Evolutionary conservation across 1,139 yeast species (phyloP), one percentile per base, ranked within the genome.

Genomic region (Candida labiduridarum): DNA sequence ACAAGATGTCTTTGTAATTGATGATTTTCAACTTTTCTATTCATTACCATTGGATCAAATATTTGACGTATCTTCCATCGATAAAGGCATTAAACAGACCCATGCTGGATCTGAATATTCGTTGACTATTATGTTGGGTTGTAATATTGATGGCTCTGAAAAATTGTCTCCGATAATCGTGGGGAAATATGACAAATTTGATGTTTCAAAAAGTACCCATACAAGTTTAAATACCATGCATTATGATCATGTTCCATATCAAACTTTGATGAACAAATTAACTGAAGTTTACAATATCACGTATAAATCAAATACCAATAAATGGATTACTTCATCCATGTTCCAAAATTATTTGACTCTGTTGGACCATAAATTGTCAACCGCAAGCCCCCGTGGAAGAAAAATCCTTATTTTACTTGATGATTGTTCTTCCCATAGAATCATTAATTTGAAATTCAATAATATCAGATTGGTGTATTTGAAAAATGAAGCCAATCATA

Each of bases 281-380:
- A 77, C 84, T 0, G 78, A 77, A 44, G 72, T 71, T 33, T 82
- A 82, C 60, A 79, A 80, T 27, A 68, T 84, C 9, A 71, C 77
- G 19, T 84, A 83, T 64, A 83, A 82, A 56, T 80, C 85, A 48
- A 84, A 84, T 56, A 74, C 79, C 47, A 82, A 82, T 63, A 82
- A 83, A 52, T 83, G 88, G 87, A 69, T 84, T 36, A 84, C 89
- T 1, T 79, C 86, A n/a, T 79, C 83, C 36, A 68, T 83, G 66
- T 83, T 84, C 57, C 85, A 84, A 56, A 83, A 83, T 57, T 84
- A 86, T 76, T 63, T 84, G 25, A 69, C 81, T 2, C 73, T 83
- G 7, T 67, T 85, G 60, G 89, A 84, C 56, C 86, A 83, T 58
- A 76, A 85, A 56, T 59, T 76, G 9, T 60, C 69, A 10, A 66